A percentile compares a stretch with the other conserved stretches of the same genome.
Evolutionary conservation across 495 filamentous ascomycete genomes (phyloP).

Genomic region (Astrothelium macrocarpum): DNA sequence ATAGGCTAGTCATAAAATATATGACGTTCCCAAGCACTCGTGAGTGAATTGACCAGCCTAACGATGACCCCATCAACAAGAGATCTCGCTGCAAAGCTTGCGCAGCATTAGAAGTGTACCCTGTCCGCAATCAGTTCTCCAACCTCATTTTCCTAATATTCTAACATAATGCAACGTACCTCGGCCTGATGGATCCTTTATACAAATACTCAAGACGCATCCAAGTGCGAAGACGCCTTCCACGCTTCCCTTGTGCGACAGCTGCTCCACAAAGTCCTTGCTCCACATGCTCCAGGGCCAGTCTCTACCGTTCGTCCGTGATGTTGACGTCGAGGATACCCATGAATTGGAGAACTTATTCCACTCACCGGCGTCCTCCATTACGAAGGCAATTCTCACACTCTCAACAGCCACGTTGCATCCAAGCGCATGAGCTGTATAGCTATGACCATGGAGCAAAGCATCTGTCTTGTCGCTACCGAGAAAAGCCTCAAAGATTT

Average conservation of each 20-base stretch:
- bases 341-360: conserved; percentile 38
- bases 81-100: conserved; percentile 33
- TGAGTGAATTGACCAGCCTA: conserved; percentile 53
- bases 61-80: not conserved
- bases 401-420: conserved; percentile 59
- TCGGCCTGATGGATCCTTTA: conserved; percentile 35
- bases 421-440: conserved; percentile 68
- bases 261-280: conserved; percentile 40
- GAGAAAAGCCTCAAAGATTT: conserved; percentile 60
- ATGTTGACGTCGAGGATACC: conserved; percentile 16
- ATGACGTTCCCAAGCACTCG: conserved; percentile 66
- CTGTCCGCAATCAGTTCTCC: conserved; percentile 19
- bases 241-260: conserved; percentile 46
- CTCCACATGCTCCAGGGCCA: conserved; percentile 63
- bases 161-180: conserved; percentile 27
- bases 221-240: conserved; percentile 61
- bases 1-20: conserved; percentile 68
- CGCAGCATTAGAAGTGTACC: conserved; percentile 60
- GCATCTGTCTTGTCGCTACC: conserved; percentile 60
- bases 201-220: conserved; percentile 55
- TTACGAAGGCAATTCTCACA: conserved; percentile 43
- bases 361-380: conserved; percentile 47
- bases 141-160: conserved; percentile 9
- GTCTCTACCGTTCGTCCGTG: not conserved
- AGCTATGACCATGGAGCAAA: conserved; percentile 70